Conservation (phyloP, 495 filamentous ascomycete species). For the Trichodelitschia bisporula region DNA sequence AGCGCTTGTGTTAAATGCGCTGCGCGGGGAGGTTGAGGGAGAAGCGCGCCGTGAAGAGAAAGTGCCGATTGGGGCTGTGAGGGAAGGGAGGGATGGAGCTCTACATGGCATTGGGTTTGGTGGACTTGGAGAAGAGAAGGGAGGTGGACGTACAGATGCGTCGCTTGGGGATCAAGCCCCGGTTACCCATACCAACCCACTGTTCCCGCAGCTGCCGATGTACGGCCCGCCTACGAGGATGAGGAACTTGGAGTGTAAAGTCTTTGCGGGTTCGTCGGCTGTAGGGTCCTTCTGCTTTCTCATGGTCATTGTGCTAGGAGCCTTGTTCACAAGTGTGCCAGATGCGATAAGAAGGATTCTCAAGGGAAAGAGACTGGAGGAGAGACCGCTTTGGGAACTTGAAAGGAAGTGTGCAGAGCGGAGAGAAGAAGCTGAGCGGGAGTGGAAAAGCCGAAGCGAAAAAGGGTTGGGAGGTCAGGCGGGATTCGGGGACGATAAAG, state of each 20-base stretch:
- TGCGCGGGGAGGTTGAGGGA: slow-evolving; percentile 26
- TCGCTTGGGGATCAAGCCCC: slow-evolving; percentile 19
- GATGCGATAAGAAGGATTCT: slow-evolving; percentile 33
- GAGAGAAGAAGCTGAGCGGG: slow-evolving; percentile 28
- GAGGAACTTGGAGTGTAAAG: slow-evolving; percentile 34
- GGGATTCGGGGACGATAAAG: slow-evolving; percentile 6
- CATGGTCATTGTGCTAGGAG: slow-evolving; percentile 45
- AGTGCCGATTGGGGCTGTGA: slow-evolving; percentile 1
- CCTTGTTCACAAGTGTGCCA: slow-evolving; percentile 35
- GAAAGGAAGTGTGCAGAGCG: slow-evolving; percentile 24
- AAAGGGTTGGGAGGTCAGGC: slow-evolving; percentile 6
- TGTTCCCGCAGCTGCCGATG: slow-evolving; percentile 70
- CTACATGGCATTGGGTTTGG: slow-evolving; percentile 6
- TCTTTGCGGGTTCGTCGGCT: slow-evolving; percentile 38
- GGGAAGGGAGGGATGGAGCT: slow-evolving; percentile 12
- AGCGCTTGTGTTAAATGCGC: slow-evolving; percentile 37
- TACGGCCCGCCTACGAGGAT: slow-evolving; percentile 50
- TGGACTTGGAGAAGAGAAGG: not conserved
- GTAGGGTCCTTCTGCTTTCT: slow-evolving; percentile 58
- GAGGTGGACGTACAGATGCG: slow-evolving; percentile 7
- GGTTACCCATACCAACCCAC: slow-evolving; percentile 44
- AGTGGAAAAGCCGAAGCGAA: slow-evolving; percentile 31
- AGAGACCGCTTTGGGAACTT: slow-evolving; percentile 52
- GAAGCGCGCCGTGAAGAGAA: slow-evolving; percentile 6
- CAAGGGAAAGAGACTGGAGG: slow-evolving; percentile 22